Base-by-base conservation (phyloP, 140 eudicot genomes). In the Senecio squalidus region DNA sequence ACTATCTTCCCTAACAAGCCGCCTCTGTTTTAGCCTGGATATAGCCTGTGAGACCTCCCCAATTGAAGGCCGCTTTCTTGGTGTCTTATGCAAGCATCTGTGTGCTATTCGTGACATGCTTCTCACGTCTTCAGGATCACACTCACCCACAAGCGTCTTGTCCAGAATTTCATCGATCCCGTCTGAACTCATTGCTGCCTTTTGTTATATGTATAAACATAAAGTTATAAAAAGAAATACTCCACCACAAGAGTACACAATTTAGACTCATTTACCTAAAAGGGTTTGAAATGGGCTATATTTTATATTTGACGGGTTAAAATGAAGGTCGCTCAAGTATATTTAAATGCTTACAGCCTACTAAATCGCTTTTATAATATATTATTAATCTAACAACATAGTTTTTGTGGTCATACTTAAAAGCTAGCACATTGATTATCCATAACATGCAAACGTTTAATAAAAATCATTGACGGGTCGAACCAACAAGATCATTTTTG, bases 141-240 rank as follows among this genome's bases (percentile, higher is more conserved):
- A 87, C 47, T 65, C 76, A 21, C 89, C 98, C 3, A 41, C 81
- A 55, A 92, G 80, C 40, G 62, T 54, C 55, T 77, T 64, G 72
- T 92, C 98, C 5, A 92, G 85, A 39, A 92, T 92, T 51, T 92
- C 98, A 65, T 92, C 98, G 26, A 92, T 75, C 11, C 98, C 96
- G 29, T 92, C 98, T 54, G 89, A 74, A 56, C 94, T 89, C 98
- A 87, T 84, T 22, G 82, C 81, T 13, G 98, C 98, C 98, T 90
- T 64, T 53, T 21, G 36, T 25, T 44, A 6, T 16, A 43, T 5
- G 62, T 36, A 7, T 14, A 4, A 21, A 20, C 3, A 6, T 0
- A 6, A 45, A 17, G 9, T 11, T 4, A 16, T 29, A 14, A 27
- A 27, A 50, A 51, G 40, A 23, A 50, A 34, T 52, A 25, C 18